Conservation (phyloP, 768 basidiomycete genomes). For the Pleurotus tuber-regium region DNA sequence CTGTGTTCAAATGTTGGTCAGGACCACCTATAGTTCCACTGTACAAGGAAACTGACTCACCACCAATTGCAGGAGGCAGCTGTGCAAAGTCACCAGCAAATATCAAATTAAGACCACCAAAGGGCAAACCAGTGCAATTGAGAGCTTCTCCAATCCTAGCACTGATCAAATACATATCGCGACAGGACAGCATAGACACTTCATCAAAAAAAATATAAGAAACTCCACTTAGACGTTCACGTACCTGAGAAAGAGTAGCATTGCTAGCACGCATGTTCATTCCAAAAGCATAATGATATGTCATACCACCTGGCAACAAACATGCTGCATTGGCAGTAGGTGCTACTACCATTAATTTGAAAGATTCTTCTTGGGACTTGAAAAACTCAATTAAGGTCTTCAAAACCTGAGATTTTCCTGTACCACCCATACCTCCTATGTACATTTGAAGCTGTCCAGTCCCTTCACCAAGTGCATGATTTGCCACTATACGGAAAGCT, state of each 20-base stretch:
- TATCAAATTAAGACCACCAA: conserved; percentile 35
- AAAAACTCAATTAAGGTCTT: conserved; percentile 23
- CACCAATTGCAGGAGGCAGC: conserved; percentile 20
- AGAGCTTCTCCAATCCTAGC: conserved; percentile 20
- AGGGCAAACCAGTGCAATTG: conserved; percentile 18
- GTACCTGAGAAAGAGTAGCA: conserved; percentile 13
- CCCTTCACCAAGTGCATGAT: conserved; percentile 17
- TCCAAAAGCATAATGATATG: conserved; percentile 21
- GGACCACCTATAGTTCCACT: conserved; percentile 11
- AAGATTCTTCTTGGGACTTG: conserved; percentile 19
- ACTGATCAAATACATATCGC: conserved; percentile 29
- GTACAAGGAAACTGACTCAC: conserved; percentile 17
- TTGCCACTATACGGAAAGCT: conserved; percentile 28
- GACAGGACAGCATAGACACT: conserved; percentile 37
- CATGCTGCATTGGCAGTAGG: conserved; percentile 26
- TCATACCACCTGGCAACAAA: conserved; percentile 21
- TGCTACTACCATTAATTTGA: conserved; percentile 24
- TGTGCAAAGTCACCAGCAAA: conserved; percentile 40
- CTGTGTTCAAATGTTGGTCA: conserved; percentile 3
- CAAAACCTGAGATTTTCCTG: conserved; percentile 31
- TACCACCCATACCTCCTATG: conserved; percentile 31
- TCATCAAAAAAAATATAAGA: conserved; percentile 40
- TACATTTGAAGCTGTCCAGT: conserved; percentile 28
- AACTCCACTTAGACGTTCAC: conserved; percentile 19
- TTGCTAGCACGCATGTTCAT: conserved; percentile 1